Evolutionary conservation across 2,329 filamentous ascomycete species (phyloP).

Genomic region (Fusarium musae): DNA sequence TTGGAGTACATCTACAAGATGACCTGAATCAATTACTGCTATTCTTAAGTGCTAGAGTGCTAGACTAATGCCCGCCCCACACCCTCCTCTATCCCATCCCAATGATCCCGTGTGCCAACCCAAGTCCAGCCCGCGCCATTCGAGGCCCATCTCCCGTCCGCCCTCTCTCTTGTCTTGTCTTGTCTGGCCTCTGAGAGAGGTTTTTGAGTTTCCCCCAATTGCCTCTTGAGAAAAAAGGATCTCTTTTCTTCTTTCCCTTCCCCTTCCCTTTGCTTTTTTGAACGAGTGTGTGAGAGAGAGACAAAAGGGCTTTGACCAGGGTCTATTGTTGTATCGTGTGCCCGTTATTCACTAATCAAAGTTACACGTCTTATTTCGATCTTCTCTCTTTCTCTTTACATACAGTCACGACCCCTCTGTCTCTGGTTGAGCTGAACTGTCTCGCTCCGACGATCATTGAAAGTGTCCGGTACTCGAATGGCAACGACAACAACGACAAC

Average conservation of each 20-base stretch:
- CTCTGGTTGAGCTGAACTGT: not conserved
- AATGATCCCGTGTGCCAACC: conserved; percentile 18
- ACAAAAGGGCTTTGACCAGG: conserved; percentile 22
- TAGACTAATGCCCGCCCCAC: conserved; percentile 23
- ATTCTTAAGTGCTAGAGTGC: conserved; percentile 34
- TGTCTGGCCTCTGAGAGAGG: not conserved
- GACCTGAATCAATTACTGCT: conserved; percentile 19
- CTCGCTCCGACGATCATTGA: conserved; percentile 13
- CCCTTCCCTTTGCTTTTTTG: conserved; percentile 1
- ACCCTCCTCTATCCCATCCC: conserved; percentile 18
- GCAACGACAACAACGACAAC: conserved; percentile 7
- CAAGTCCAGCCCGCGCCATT: conserved; percentile 11
- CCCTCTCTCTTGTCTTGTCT: not conserved
- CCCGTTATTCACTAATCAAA: conserved; percentile 1
- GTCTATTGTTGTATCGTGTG: conserved; percentile 17
- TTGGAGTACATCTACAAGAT: not conserved
- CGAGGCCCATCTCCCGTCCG: conserved; percentile 25
- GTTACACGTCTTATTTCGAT: conserved; percentile 17
- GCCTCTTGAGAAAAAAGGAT: conserved; percentile 8
- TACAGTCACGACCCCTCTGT: conserved; percentile 13
- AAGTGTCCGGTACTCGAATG: conserved; percentile 6
- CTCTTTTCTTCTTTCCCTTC: too few species aligned
- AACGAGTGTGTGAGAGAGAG: conserved; percentile 16
- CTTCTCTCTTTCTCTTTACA: not conserved
- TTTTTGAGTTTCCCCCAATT: conserved; percentile 17